Evolutionary conservation across 2,329 filamentous ascomycete species (phyloP).

Genomic region (Aspergillus piperis): DNA sequence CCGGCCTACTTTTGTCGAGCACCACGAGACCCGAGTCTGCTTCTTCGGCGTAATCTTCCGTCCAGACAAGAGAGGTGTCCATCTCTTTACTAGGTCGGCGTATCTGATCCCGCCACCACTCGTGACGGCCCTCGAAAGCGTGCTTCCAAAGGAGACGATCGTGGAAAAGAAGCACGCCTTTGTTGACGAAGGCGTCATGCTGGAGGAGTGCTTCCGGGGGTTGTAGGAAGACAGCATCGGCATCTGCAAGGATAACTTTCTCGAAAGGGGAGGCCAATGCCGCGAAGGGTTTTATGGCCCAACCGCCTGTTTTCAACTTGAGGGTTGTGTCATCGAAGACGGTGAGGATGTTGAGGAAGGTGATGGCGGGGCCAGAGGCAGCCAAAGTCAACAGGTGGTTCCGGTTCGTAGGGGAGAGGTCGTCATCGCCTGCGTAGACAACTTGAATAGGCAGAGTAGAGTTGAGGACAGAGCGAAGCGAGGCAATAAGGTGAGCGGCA

Average conservation of each 20-base stretch:
- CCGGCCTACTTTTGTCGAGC: slow-evolving; percentile 3
- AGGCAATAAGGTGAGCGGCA: slow-evolving; percentile 7
- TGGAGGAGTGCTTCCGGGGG: slow-evolving; percentile 8
- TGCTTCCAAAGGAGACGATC: slow-evolving; percentile 9
- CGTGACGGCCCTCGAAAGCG: slow-evolving; percentile 2
- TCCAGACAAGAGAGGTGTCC: slow-evolving; percentile 8
- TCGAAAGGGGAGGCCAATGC: slow-evolving; percentile 11
- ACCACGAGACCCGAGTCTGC: slow-evolving; percentile 12
- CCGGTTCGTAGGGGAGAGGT: neutral
- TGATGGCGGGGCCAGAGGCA: neutral
- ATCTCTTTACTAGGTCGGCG: slow-evolving; percentile 2
- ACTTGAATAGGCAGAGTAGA: slow-evolving; percentile 9
- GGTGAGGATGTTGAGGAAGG: slow-evolving; percentile 12
- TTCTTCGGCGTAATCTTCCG: slow-evolving; percentile 13
- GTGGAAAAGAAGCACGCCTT: slow-evolving; percentile 6
- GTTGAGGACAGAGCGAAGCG: slow-evolving; percentile 7
- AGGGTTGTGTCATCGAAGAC: slow-evolving; percentile 9
- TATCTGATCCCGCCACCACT: slow-evolving; percentile 8
- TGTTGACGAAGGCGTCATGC: slow-evolving; percentile 1
- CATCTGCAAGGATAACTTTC: slow-evolving; percentile 8
- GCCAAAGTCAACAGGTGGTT: neutral
- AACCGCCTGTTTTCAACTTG: slow-evolving; percentile 4
- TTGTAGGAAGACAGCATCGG: slow-evolving; percentile 12
- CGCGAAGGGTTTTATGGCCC: slow-evolving; percentile 15
- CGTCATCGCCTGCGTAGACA: slow-evolving; percentile 9